Evolutionary conservation across 1,284 basidiomycete species (phyloP).

Genomic region (Cutaneotrichosporon sp.): DNA sequence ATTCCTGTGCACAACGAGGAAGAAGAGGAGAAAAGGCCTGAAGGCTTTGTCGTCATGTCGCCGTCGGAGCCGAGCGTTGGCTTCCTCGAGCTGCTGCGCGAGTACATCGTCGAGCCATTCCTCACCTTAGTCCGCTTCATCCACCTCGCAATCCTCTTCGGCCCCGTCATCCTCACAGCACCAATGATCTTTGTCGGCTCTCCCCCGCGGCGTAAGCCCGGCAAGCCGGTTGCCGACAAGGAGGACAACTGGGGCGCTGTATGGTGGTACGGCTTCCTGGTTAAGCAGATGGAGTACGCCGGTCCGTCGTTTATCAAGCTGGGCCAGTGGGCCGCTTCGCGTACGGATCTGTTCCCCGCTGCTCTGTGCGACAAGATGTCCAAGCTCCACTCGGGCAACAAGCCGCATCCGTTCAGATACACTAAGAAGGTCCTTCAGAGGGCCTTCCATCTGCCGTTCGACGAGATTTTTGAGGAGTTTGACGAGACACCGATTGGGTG

Average conservation of each 20-base stretch:
- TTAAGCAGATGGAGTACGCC: slow-evolving; percentile 84
- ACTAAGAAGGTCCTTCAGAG: slow-evolving; percentile 78
- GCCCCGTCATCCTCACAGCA: slow-evolving; percentile 75
- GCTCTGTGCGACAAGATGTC: slow-evolving; percentile 82
- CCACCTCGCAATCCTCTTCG: slow-evolving; percentile 75
- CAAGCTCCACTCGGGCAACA: slow-evolving; percentile 81
- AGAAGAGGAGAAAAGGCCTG: background rate
- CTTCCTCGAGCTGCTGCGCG: slow-evolving; percentile 20
- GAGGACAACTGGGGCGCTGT: slow-evolving; percentile 78
- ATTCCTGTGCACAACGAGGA: slow-evolving; percentile 20
- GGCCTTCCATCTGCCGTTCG: slow-evolving; percentile 76
- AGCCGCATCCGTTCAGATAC: slow-evolving; percentile 73
- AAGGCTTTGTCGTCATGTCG: slow-evolving; percentile 18
- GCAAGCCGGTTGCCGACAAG: slow-evolving; percentile 48
- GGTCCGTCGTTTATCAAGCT: slow-evolving; percentile 99
- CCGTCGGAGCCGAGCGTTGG: slow-evolving; percentile 16
- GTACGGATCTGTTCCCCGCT: slow-evolving; percentile 91
- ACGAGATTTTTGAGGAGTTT: slow-evolving; percentile 89
- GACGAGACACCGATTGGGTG: slow-evolving; percentile 82
- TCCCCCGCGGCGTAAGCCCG: slow-evolving; percentile 37
- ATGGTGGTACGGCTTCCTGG: slow-evolving; percentile 93
- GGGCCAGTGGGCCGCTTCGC: slow-evolving; percentile 96
- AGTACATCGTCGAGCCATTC: slow-evolving; percentile 74
- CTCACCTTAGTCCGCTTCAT: slow-evolving; percentile 79
- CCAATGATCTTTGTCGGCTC: slow-evolving; percentile 81